Conservation (phyloP, 176 grass and related monocot genomes). For the Olyra latifolia region DNA sequence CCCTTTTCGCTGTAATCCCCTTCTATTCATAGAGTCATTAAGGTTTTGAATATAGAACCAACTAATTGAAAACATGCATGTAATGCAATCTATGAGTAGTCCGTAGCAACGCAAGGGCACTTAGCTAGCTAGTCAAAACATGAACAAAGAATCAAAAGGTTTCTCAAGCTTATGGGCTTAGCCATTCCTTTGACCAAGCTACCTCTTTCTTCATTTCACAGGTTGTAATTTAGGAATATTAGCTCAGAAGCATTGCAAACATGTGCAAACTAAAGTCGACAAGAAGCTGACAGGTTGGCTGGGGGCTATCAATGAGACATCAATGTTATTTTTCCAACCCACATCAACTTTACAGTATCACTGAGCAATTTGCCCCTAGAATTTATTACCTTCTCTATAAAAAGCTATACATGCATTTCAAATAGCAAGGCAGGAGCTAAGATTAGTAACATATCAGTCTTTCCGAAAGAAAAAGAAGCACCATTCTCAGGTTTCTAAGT, state of each 20-base stretch:
- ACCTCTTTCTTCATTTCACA: background rate
- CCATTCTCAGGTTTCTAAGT: background rate
- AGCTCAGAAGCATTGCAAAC: background rate
- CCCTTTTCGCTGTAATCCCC: too few species aligned
- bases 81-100: too few species aligned
- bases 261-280: background rate
- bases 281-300: background rate
- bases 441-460: background rate
- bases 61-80: too few species aligned
- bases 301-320: background rate
- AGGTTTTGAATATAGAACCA: too few species aligned
- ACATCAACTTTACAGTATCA: background rate
- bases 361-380: background rate
- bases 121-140: slow-evolving; percentile 3
- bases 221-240: background rate
- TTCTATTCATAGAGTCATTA: too few species aligned
- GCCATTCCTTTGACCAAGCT: background rate
- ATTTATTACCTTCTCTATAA: background rate
- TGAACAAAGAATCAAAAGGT: background rate
- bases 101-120: too few species aligned
- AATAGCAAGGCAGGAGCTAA: slow-evolving; percentile 9
- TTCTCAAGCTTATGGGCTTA: background rate
- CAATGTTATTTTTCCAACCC: background rate
- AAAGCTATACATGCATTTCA: background rate
- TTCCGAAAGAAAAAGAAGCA: background rate